These are phyloP conservation scores for Penicillium psychrosexuale DNA, from an alignment of 2,329 filamentous ascomycete species.

Conservation along the genomic window DNA sequence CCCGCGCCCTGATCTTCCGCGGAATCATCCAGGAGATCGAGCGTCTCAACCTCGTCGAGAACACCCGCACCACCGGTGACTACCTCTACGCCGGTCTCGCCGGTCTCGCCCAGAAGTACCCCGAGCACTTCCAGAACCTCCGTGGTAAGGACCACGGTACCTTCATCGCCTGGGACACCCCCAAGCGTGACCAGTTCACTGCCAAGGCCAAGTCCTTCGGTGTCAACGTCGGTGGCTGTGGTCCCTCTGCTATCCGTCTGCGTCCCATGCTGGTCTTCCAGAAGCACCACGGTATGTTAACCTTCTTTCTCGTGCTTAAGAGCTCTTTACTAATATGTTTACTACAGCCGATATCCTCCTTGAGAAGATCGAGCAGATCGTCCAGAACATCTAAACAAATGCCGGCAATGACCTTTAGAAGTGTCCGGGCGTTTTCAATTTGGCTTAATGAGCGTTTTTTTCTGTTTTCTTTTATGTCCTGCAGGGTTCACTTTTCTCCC, in stretches of 20 bases:
- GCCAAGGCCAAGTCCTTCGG: conserved; percentile 72
- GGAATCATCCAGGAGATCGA: conserved; percentile 81
- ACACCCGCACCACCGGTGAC: conserved; percentile 73
- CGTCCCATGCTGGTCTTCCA: conserved; percentile 92
- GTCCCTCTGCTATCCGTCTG: conserved; percentile 70
- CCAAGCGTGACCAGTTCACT: conserved; percentile 64
- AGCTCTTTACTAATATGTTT: background rate
- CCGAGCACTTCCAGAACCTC: conserved; percentile 75
- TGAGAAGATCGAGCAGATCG: conserved; percentile 72
- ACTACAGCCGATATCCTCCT: conserved; percentile 67
- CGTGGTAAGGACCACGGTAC: conserved; percentile 85
- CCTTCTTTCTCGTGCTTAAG: background rate
- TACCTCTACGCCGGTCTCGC: conserved; percentile 73
- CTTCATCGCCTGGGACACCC: conserved; percentile 88
- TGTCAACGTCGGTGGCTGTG: conserved; percentile 83
- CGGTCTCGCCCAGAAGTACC: conserved; percentile 66
- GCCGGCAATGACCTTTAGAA: conserved; percentile 4
- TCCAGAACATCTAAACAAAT: conserved; percentile 44
- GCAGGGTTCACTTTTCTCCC: background rate
- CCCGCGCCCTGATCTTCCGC: conserved; percentile 78
- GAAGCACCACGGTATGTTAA: conserved; percentile 44
- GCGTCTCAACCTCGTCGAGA: conserved; percentile 69
- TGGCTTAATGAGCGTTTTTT: conserved; percentile 19
- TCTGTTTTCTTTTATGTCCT: conserved; percentile 13
- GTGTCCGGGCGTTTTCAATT: conserved; percentile 14